Evolutionary conservation across 257 asterid genomes (phyloP).

Genomic region (Salvia hispanica): DNA sequence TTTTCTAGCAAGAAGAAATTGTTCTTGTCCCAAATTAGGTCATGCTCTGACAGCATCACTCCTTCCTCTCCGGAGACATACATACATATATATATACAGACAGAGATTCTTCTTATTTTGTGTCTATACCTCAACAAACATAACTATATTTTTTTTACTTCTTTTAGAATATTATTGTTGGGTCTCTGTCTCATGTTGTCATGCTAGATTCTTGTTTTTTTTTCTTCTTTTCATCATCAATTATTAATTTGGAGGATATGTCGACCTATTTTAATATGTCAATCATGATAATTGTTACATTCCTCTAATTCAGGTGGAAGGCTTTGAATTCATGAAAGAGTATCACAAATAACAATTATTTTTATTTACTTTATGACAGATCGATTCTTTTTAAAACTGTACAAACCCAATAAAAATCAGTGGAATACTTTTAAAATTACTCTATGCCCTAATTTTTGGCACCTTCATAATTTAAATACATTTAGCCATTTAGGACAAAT

Average conservation of each 20-base stretch:
- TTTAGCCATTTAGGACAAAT: too few relatives aligned
- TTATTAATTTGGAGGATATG: neutral
- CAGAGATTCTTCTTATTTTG: neutral
- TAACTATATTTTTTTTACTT: slow-evolving; percentile 3
- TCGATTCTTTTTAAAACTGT: too few relatives aligned
- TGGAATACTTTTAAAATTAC: too few relatives aligned
- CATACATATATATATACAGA: neutral
- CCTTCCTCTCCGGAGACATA: slow-evolving; percentile 65
- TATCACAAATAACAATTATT: too few relatives aligned
- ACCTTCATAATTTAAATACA: too few relatives aligned
- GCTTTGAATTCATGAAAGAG: neutral
- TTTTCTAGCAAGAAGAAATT: neutral
- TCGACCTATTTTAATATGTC: neutral
- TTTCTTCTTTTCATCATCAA: neutral
- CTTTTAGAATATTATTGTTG: neutral
- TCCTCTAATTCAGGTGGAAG: neutral
- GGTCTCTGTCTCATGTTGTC: neutral
- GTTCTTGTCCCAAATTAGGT: slow-evolving; percentile 56
- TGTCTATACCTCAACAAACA: neutral
- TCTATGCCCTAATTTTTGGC: too few relatives aligned
- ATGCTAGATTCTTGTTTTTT: neutral
- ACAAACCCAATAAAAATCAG: too few relatives aligned
- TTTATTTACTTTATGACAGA: too few relatives aligned
- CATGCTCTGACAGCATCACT: slow-evolving; percentile 99
- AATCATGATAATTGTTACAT: neutral